Evolutionary conservation across 805 yeast genomes (phyloP), one percentile per base, ranked within the genome.

Genomic region (Pichia exigua): DNA sequence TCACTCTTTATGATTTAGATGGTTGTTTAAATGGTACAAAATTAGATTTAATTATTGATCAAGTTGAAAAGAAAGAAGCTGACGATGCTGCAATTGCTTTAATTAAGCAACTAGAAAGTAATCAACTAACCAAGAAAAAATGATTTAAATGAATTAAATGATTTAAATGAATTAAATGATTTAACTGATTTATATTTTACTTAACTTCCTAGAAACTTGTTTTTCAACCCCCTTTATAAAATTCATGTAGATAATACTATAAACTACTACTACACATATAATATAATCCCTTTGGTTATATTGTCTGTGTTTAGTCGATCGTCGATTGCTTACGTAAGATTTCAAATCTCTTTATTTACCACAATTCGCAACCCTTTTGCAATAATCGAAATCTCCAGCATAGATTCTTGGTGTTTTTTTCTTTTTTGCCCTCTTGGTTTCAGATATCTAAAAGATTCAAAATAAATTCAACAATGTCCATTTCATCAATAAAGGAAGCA

Each of bases 1-100:
- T 69, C 59, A 81, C 91, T 0, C 58, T 85, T n/a, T 85, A 87
- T 61, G 95, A 90, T 60, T 70, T 94, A 17, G 81, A 74, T 10
- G 85, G 83, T 2, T 76, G 83, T 38, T 68, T 85, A 77, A 69
- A 71, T 17, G 94, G 94, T 2, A 75, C 73, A 44, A 72, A 71
- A 54, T 63, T 84, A 32, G 84, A 81, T 50, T 78, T 73, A 39
- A 63, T 84, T 1, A 73, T 83, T 3, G 81, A 78, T 35, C 78
- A 70, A 1, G 76, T 83, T 52, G 77, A 71, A 40, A 65, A 66
- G 40, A 64, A 67, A 48, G 80, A 80, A 47, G 71, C 76, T 2
- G 74, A 73, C 13, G 71, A 71, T 45, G 68, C 73, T 26, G 69
- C 83, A 1, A 66, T 71, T 41, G 69, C 65, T 17, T 59, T 77